A percentile compares a stretch with the other conserved stretches of the same genome.
Conservation (phyloP, 352 stramenopile species). For the Globisporangium splendens region DNA sequence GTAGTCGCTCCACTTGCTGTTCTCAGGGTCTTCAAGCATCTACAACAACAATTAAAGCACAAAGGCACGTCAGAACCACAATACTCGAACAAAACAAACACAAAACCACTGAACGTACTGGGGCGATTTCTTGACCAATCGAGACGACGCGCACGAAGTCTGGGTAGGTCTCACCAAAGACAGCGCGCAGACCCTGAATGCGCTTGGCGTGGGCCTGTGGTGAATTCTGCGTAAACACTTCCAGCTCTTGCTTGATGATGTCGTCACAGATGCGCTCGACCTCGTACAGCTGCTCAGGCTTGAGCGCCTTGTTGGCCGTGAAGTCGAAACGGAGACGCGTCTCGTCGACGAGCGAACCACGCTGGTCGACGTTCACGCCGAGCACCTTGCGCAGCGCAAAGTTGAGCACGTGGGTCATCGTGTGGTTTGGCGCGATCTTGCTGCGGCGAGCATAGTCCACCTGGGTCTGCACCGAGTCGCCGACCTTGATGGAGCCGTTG, state of each 20-base stretch:
- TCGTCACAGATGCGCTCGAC: slow-evolving; percentile 88
- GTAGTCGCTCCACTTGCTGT: slow-evolving; percentile 87
- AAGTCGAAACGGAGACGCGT: slow-evolving; percentile 99
- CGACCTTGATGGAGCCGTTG: slow-evolving; percentile 76
- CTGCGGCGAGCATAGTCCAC: slow-evolving; percentile 95
- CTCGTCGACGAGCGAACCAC: slow-evolving; percentile 95
- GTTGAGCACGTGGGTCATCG: slow-evolving; percentile 99
- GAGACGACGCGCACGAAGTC: slow-evolving; percentile 97
- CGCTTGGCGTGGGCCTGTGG: slow-evolving; percentile 92
- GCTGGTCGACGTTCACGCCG: slow-evolving; percentile 94
- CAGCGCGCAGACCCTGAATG: slow-evolving; percentile 95
- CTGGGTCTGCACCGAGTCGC: slow-evolving; percentile 77
- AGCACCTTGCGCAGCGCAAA: slow-evolving; percentile 95
- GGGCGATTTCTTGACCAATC: slow-evolving; percentile 84
- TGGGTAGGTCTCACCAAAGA: slow-evolving; percentile 99
- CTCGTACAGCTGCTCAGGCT: slow-evolving; percentile 82
- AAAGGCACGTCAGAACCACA: too few species aligned
- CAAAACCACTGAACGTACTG: neutral
- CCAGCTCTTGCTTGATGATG: slow-evolving; percentile 87
- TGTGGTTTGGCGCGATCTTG: slow-evolving; percentile 97
- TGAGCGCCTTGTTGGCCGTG: slow-evolving; percentile 95
- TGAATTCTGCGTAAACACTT: slow-evolving; percentile 91
- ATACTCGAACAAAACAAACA: too few species aligned
- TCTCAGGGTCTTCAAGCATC: slow-evolving; percentile 85
- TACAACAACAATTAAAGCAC: too few species aligned